Conservation (phyloP, 768 basidiomycete genomes). For the Lactarius pseudohatsudake region DNA sequence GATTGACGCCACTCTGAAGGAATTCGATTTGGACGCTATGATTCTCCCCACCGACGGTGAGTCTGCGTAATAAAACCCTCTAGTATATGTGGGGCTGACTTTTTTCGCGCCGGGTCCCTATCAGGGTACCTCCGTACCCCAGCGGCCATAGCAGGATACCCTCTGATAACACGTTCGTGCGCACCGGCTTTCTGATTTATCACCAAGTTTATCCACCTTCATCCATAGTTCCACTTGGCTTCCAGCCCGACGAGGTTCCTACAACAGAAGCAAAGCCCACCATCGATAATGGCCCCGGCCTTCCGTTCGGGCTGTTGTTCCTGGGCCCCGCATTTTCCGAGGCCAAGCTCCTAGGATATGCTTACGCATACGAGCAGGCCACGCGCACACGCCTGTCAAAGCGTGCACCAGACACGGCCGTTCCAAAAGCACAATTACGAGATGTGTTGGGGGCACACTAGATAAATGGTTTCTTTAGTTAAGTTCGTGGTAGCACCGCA, state of each 20-base stretch:
- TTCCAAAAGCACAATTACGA: constrained; percentile 52
- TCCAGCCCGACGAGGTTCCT: constrained; percentile 35
- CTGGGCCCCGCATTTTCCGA: constrained; percentile 49
- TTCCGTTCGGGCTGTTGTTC: constrained; percentile 46
- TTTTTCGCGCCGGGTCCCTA: not conserved
- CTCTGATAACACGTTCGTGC: constrained; percentile 37
- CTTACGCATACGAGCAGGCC: constrained; percentile 54
- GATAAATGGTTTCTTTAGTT: not conserved
- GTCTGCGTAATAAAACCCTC: not conserved
- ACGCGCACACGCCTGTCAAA: constrained; percentile 52
- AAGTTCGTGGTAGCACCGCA: not conserved
- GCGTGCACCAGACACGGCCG: constrained; percentile 51
- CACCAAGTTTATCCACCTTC: not conserved
- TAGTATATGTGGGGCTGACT: not conserved
- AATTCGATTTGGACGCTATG: constrained; percentile 50
- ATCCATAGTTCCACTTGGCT: constrained; percentile 39
- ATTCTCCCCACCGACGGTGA: constrained; percentile 44
- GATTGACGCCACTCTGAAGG: constrained; percentile 52
- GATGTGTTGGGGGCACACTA: constrained; percentile 35
- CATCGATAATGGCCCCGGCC: constrained; percentile 28
- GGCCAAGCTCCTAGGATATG: constrained; percentile 42
- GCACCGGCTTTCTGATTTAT: not conserved
- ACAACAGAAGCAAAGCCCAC: constrained; percentile 37
- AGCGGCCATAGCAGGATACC: constrained; percentile 41
- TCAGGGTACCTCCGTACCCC: constrained; percentile 21